Evolutionary conservation across 1,284 basidiomycete species (phyloP), one percentile per base, ranked within the genome.

Genomic region (Sphaerobolus stellatus): DNA sequence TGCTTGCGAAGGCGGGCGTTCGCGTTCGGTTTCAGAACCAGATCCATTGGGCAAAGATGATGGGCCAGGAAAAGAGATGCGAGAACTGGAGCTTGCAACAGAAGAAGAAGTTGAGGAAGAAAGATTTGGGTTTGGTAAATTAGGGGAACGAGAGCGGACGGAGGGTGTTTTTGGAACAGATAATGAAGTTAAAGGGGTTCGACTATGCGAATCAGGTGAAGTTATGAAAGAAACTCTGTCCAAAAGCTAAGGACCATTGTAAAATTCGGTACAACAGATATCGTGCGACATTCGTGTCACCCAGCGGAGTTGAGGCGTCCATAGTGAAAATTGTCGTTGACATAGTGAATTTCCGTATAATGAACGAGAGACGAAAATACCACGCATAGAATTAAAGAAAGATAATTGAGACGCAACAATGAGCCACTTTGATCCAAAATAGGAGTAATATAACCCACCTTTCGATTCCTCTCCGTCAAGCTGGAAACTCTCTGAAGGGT

Each of bases 1-100:
- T 11, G 18, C 20, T 14, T 43, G 41, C 13, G 18, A 24, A 4
- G 22, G 41, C 41, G 41, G 28, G 16, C 77, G 78, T 68, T 89
- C 88, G 31, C 86, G 80, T 68, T 90, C 87, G 0, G 87, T 90
- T 66, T 89, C 88, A 2, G 86, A 89, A 36, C 87, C 88, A 24
- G 87, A 89, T 47, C 78, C 69, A 45, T 63, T 68, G 49, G 4
- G 52, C 13, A 22, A 30, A 22, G 47, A 38, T 14, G 25, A 14
- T 36, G 45, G 18, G 3, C 28, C 41, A 22, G 8, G 41, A 25
- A 34, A 38, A 13, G 30, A 36, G 16, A 51, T 40, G 36, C 38
- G 40, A 30, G 40, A 41, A 20, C 36, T 41, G 28, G 50, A 43
- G 27, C 38, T 51, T 11, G 28, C 30, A 4, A 31, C 18, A 41